Evolutionary conservation across 192 early-diverging fungal species (phyloP), one percentile per base, ranked within the genome.

Genomic region (Entophlyctis luteolus): DNA sequence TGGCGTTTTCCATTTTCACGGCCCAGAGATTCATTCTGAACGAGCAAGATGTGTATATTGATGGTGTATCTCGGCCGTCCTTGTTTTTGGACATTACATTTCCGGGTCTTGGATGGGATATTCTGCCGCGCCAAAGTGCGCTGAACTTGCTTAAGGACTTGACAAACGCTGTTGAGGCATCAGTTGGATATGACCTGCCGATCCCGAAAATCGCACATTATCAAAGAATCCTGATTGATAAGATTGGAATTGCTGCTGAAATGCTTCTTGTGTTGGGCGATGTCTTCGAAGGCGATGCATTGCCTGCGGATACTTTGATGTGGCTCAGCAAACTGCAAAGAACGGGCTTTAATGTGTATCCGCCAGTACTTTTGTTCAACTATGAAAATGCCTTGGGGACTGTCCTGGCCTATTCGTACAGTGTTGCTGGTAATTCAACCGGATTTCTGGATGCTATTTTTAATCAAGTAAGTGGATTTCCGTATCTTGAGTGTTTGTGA

Each of bases 331-430:
- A 38, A 8, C 36, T 80, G 59, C 70, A 81, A 63, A 50, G 56
- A 16, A 55, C 58, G 20, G 80, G 77, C 0, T 79, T 62, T 52
- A 65, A 69, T 18, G 78, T 81, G 23, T 75, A 81, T 52, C 65
- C 73, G 1, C 77, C 79, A 0, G 39, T 50, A n/a, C 36, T 81
- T 34, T 59, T 77, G 5, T 74, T 66, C 47, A 68, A 60, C 16
- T 81, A 79, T 59, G 80, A 81, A 50, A 76, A 79, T 63, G 77
- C 62, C 1, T 55, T 81, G 27, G 80, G 78, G 8, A 79, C 80
- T 0, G 80, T 75, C 0, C 67, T 81, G 22, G 77, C 80, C 0
- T 65, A 76, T 45, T 60, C 68, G 23, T 81, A 81, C 34, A 62
- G 48, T 39, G 57, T 67, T 0, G 48, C 55, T 36, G 71, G 74